These are phyloP conservation scores for Astragalus glycyphyllos DNA, from an alignment of 306 rosid genomes.

Conservation along the genomic window DNA sequence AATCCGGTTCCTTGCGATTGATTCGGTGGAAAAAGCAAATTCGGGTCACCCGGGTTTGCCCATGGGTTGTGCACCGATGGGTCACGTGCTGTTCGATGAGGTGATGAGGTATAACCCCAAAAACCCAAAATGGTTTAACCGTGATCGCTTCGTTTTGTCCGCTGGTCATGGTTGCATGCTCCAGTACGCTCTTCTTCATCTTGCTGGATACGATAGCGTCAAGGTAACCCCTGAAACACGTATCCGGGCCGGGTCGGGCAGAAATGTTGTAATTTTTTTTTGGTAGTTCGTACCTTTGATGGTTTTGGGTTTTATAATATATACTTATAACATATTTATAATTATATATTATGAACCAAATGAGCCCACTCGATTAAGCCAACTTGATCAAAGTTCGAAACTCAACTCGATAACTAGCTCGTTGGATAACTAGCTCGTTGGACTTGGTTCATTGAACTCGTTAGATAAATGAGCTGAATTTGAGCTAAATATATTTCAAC, in stretches of 20 bases:
- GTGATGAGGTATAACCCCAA: conserved; percentile 88
- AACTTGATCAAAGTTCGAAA: too few species aligned
- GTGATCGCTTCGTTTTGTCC: conserved; percentile 93
- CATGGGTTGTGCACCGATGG: conserved; percentile 99
- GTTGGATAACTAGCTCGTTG: too few species aligned
- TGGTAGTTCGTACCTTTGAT: not conserved
- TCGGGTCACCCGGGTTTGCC: conserved; percentile 98
- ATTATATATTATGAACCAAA: too few species aligned
- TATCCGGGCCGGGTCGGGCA: not conserved
- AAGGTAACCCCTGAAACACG: conserved; percentile 45
- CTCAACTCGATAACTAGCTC: too few species aligned
- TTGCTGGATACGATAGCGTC: conserved; percentile 91
- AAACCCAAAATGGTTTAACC: conserved; percentile 92
- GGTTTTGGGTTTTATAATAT: too few species aligned
- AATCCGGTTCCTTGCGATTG: conserved; percentile 86
- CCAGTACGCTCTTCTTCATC: conserved; percentile 91
- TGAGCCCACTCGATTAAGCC: too few species aligned
- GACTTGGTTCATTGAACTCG: too few species aligned
- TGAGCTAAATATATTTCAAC: too few species aligned
- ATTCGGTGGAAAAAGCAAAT: conserved; percentile 91
- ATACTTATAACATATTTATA: too few species aligned
- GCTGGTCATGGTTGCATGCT: conserved; percentile 99
- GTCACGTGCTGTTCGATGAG: conserved; percentile 88
- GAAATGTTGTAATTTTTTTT: conserved; percentile 7
- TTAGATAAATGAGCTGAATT: too few species aligned